Evolutionary conservation across 2,329 filamentous ascomycete genomes (phyloP), one percentile per base, ranked within the genome.

Genomic region (Penicillium sp.): DNA sequence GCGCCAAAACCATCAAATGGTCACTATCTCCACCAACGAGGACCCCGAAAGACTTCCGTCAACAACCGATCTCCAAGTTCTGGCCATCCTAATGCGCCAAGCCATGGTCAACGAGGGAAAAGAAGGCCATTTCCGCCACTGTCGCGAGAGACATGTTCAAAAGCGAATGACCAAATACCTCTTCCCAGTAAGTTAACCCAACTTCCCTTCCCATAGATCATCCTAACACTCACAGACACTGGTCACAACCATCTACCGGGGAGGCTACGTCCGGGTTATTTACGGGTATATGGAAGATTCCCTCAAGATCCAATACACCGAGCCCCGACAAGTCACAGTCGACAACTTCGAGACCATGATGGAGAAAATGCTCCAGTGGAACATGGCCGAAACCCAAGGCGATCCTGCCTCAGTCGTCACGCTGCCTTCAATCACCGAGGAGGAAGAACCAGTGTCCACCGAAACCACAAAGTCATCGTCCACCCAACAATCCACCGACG

Each of bases 211-310:
- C 15, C 7, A n/a, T 18, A 8, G 5, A 6, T 1, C 10, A 8
- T 12, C 18, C 20, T 39, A 42, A 47, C 29, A 37, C 5, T 8
- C 15, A n/a, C 13, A 55, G 53, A 37, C 43, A 1, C 50, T 55
- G 4, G 15, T 55, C 9, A 25, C 52, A 6, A 20, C 38, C 7
- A 24, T 45, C n/a, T 52, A 47, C 38, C 37, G n/a, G 3, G 47
- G 53, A 4, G 53, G 33, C 18, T 31, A 55, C 43, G 42, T 33
- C 38, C 53, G 53, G 6, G 47, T 55, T 6, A 29, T 53, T 3
- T 46, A 32, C 28, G 50, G 53, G 4, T 46, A 47, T 32, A 33
- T 47, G 9, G 47, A 47, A 13, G 31, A 20, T 12, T 42, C 20
- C 13, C 38, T 55, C n/a, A 10, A 40, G 5, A 10, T 55, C 12